Base-by-base conservation (phyloP, 2,329 filamentous ascomycete species). In the Penicillium polonicum region DNA sequence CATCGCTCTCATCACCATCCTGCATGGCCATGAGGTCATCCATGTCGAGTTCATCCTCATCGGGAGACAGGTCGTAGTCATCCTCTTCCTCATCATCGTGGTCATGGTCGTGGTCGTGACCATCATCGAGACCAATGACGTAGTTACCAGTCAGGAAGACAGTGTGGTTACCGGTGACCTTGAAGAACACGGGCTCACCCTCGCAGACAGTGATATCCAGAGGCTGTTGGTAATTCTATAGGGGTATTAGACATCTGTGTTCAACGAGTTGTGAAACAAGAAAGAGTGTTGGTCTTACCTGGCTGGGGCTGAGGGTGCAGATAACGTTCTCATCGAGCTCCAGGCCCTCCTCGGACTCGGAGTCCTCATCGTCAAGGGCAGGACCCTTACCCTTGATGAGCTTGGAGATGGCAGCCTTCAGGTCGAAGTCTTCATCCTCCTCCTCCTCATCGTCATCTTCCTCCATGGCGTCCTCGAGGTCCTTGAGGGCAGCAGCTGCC, bases 81-180 rank as follows among this genome's bases (percentile, higher is more conserved):
- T 87, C 85, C 59, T 88, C 85, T 8, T 88, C 86, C 29, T 83
- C 80, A 21, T 84, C 84, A 46, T 84, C 83, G 50, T 51, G 79
- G 60, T 62, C 48, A 2, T 35, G 75, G 57, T 81, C 77, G 62
- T 76, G 57, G 60, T 61, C 48, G 57, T 63, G 75, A 57, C 72
- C 84, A 46, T 84, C 80, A 58, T 87, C 82, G 61, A 86, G 81
- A 72, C 85, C 82, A 61, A 94, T 85, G 66, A 99, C 85, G 78
- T 96, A 97, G 85, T 99, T 99, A 68, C 94, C 94, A 62, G 93
- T 97, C 60, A 99, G 85, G 80, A 88, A 94, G 71, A 99, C 83
- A 63, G 89, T 86, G 83, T 97, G 92, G 62, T 90, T 94, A 69
- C 94, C 94, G 61, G 85, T 87, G 65, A 96, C 92, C 73, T 90